phyloP scores from a whole-genome alignment of 2,329 filamentous ascomycete species.

The Lasiodiplodia hormozganensis region DNA sequence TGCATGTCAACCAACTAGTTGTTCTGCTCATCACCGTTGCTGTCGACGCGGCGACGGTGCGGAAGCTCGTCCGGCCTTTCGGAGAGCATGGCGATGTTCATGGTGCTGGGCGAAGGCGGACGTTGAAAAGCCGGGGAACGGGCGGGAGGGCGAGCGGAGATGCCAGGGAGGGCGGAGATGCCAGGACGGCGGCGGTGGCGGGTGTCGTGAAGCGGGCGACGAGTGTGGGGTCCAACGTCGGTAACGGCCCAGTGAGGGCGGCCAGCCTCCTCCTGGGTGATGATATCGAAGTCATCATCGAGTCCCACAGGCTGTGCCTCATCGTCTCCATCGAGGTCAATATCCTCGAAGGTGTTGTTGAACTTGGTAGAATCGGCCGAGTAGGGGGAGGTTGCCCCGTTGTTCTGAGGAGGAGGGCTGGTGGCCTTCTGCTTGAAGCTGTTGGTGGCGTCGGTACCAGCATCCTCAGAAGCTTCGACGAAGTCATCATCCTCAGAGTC shows the following conservation, averaged over 20 bases:
- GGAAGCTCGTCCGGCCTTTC: constrained; percentile 9
- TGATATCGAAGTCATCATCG: not conserved
- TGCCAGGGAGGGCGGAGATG: not conserved
- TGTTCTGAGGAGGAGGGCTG: too few species aligned
- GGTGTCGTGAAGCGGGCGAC: not conserved
- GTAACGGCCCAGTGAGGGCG: not conserved
- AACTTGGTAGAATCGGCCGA: too few species aligned
- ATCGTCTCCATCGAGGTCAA: not conserved
- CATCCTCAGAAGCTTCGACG: not conserved
- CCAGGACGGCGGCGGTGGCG: not conserved
- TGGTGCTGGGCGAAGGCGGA: constrained; percentile 5
- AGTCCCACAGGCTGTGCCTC: not conserved
- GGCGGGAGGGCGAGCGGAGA: not conserved
- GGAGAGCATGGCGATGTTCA: constrained; percentile 18
- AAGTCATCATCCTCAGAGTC: not conserved
- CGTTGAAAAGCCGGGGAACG: not conserved
- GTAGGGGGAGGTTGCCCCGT: too few species aligned
- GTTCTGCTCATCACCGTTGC: not conserved
- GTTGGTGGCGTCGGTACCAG: not conserved
- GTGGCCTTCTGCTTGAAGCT: not conserved
- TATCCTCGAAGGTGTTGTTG: not conserved
- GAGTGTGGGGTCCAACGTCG: not conserved
- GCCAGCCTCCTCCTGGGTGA: not conserved
- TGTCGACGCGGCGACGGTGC: not conserved
- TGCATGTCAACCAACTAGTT: not conserved